A percentile compares a stretch with the other conserved stretches of the same genome.
Evolutionary conservation across 148 eudicot genomes (phyloP).

Genomic region (Silene latifolia): DNA sequence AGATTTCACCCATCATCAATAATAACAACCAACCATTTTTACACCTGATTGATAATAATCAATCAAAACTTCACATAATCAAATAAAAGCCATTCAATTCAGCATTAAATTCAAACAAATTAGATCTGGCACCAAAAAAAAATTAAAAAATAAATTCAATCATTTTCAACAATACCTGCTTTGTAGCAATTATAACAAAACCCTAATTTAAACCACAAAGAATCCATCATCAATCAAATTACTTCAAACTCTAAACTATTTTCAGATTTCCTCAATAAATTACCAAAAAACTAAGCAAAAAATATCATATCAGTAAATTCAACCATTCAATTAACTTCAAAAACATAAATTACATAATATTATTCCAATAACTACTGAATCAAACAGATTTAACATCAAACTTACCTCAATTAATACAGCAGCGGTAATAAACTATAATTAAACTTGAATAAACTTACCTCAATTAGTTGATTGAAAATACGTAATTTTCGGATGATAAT

Average conservation of each 20-base stretch:
- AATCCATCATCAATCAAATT: not conserved
- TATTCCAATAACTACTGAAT: not conserved
- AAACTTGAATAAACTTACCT: not conserved
- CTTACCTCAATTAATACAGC: conserved; percentile 4
- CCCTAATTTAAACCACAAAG: not conserved
- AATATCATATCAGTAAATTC: not conserved
- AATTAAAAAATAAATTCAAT: not conserved
- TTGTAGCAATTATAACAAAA: not conserved
- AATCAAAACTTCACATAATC: not conserved
- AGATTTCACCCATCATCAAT: not conserved
- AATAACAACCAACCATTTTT: not conserved
- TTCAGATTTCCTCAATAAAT: not conserved
- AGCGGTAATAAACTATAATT: not conserved
- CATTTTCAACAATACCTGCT: conserved; percentile 1
- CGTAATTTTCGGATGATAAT: too few relatives aligned
- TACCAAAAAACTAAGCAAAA: not conserved
- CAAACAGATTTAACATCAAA: not conserved
- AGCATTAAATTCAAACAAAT: not conserved
- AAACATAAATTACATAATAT: not conserved
- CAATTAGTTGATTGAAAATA: too few relatives aligned
- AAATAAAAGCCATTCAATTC: not conserved
- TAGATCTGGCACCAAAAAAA: not conserved
- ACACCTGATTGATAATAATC: not conserved
- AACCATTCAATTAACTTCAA: not conserved
- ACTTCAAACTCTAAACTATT: not conserved